Base-by-base conservation (phyloP, 768 basidiomycete genomes). In the Crucibulum laeve region DNA sequence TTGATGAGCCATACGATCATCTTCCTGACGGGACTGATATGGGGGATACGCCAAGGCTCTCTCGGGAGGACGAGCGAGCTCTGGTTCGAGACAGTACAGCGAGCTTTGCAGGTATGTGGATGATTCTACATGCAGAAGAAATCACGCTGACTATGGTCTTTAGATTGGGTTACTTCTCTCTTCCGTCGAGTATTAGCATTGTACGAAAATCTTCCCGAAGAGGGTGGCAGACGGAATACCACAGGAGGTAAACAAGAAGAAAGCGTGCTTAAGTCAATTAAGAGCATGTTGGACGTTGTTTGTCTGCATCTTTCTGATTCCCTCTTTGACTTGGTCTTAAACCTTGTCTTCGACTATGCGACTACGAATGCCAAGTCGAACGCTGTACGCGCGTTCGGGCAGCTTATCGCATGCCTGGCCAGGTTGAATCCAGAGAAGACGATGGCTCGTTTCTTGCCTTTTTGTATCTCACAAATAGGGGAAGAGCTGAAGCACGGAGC, bases 181-280 rank as follows among this genome's bases (percentile, higher is more conserved):
- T 83, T 91, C 55, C 73, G 87, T 13, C 79, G 89, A 7, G 79
- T 91, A 40, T 70, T 91, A 41, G 79, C 87, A 1, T 65, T 97
- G 15, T 94, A 87, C 56, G 90, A 93, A 66, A 94, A 95, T 57
- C 69, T 98, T 4, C 94, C 94, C 0, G 95, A 98, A 60, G 94
- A 95, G 64, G 92, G 90, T 8, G 95, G 95, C 4, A 82, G 80
- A 66, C 80, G 76, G 64, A 88, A 88, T 49, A 84, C 76, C 25
- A 91, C 90, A 1, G 89, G 89, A 18, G 89, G 89, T n/a, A 88
- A 87, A 59, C 77, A 73, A 64, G 88, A 85, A 69, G 85, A 91
- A 52, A 71, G 63, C 28, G 82, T 89, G 19, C 72, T 91, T 42
- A 88, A 84, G 57, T 78, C 87, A 15, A 76, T 90, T 60, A 87